Evolutionary conservation across 495 filamentous ascomycete species (phyloP).

Genomic region (Lentithecium fluviatile): DNA sequence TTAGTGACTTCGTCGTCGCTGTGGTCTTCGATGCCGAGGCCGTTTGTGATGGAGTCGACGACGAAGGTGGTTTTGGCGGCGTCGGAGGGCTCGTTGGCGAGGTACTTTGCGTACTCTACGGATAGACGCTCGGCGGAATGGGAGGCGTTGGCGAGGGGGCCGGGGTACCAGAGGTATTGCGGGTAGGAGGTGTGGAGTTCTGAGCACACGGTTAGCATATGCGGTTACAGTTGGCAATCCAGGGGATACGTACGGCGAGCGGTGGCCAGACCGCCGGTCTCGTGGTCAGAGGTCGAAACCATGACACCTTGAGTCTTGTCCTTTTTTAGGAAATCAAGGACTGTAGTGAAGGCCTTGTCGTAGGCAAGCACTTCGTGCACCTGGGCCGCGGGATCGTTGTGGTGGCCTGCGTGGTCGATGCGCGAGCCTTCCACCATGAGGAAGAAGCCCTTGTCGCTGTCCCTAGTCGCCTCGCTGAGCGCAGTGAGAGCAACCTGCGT

Average conservation of each 20-base stretch:
- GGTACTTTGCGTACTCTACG: conserved; percentile 56
- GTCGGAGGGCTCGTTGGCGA: conserved; percentile 43
- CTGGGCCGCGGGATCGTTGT: conserved; percentile 92
- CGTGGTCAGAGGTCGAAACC: conserved; percentile 89
- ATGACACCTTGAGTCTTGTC: conserved; percentile 72
- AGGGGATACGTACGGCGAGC: conserved; percentile 62
- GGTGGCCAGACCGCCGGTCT: conserved; percentile 83
- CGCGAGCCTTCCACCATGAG: conserved; percentile 96
- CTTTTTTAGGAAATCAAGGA: conserved; percentile 78
- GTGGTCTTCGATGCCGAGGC: conserved; percentile 74
- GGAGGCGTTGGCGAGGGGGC: conserved; percentile 74
- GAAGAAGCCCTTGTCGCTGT: conserved; percentile 92
- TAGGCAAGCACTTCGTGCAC: conserved; percentile 93
- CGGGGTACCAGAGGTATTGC: conserved; percentile 83
- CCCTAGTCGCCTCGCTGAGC: conserved; percentile 76
- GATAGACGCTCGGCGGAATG: conserved; percentile 73
- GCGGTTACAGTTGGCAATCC: neutral
- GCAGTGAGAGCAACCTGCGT: conserved; percentile 73
- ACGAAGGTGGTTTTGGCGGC: conserved; percentile 51
- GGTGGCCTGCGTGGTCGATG: conserved; percentile 94
- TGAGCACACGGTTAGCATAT: conserved; percentile 23
- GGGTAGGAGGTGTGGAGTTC: conserved; percentile 66
- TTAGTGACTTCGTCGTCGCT: conserved; percentile 67
- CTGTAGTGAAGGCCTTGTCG: conserved; percentile 77
- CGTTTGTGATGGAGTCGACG: conserved; percentile 58